Evolutionary conservation across 2,329 filamentous ascomycete genomes (phyloP), one percentile per base, ranked within the genome.

Genomic region (Mycocentrospora acerina): DNA sequence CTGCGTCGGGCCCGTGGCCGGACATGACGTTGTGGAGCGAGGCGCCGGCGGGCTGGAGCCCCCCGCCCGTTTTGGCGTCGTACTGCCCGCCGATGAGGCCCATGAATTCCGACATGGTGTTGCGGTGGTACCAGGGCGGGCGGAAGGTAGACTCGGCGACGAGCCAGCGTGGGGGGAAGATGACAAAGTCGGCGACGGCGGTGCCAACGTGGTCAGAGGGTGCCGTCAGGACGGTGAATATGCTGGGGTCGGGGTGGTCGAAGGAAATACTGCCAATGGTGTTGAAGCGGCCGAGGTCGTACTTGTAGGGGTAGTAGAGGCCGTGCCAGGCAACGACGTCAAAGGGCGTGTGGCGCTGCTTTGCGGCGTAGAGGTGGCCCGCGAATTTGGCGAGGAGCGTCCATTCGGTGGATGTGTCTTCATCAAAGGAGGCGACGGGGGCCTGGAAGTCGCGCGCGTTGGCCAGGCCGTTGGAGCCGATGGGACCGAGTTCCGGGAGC

Each of bases 1-100:
- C 65, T 14, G 74, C 76, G 46, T 85, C 82, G 1, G 82, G 81
- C 1, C 81, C 81, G 60, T 85, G 85, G 0, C 81, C 83, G 46
- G 80, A 82, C 84, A 88, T 88, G 26, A 85, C 79, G 55, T 88
- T 88, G 66, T 89, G 85, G 62, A 85, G 59, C 59, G 76, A 80
- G 2, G 81, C 81, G 12, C 81, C 81, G 0, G 78, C 81, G 28
- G 81, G 80, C 47, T 76, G 74, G 60, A 85, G 84, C 0, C 80
- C 81, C 3, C 72, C 72, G 17, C 72, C 73, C 0, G 70, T 73
- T 69, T 82, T 70, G 55, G 73, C 81, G 48, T 85, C 81, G 51
- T 85, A 84, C 44, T 78, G 72, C 4, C 81, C 81, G 18, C 70
- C 66, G 35, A 85, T 83, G 37, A 84, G 60, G 6, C 81, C 81